phyloP scores from a whole-genome alignment of 2,329 filamentous ascomycete species.

The Fusarium tjaetaba region DNA sequence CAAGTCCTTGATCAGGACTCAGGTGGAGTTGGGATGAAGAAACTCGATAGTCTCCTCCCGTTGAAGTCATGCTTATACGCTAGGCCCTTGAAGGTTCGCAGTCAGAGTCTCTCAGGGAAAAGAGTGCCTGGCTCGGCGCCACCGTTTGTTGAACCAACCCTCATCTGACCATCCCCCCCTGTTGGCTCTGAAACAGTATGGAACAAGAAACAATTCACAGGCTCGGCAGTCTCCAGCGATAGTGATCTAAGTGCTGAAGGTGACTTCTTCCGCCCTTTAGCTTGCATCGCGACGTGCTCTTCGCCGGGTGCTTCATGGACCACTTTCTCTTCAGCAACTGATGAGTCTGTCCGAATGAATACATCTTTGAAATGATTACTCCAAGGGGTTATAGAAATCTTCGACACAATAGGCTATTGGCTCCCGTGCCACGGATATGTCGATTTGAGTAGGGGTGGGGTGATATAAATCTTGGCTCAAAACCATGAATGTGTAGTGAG shows the following conservation, averaged over 20 bases:
- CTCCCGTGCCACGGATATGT: slow-evolving; percentile 60
- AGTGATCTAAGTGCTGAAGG: not conserved
- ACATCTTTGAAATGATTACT: slow-evolving; percentile 63
- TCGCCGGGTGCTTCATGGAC: slow-evolving; percentile 4
- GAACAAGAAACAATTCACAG: slow-evolving; percentile 7
- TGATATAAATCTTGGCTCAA: slow-evolving; percentile 58
- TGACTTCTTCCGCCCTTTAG: slow-evolving; percentile 10
- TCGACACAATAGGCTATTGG: slow-evolving; percentile 70
- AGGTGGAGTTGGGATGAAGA: not conserved
- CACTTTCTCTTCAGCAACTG: slow-evolving; percentile 8
- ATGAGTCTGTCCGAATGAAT: not conserved
- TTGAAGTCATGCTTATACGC: not conserved
- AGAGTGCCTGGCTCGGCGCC: not conserved
- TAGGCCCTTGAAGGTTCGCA: not conserved
- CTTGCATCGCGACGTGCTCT: slow-evolving; percentile 13
- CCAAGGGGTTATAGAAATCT: slow-evolving; percentile 65
- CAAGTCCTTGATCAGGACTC: not conserved
- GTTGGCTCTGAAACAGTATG: slow-evolving; percentile 19
- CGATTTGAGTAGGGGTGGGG: slow-evolving; percentile 67
- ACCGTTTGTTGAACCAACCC: slow-evolving; percentile 23
- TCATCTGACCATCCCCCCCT: slow-evolving; percentile 33
- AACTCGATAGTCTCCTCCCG: not conserved
- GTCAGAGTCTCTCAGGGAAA: slow-evolving; percentile 11
- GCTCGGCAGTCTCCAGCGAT: not conserved
- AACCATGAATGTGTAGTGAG: slow-evolving; percentile 53